A percentile compares a stretch with the other conserved stretches of the same genome.
Evolutionary conservation across 306 rosid genomes (phyloP).

Genomic region (Vachellia pachyceras): DNA sequence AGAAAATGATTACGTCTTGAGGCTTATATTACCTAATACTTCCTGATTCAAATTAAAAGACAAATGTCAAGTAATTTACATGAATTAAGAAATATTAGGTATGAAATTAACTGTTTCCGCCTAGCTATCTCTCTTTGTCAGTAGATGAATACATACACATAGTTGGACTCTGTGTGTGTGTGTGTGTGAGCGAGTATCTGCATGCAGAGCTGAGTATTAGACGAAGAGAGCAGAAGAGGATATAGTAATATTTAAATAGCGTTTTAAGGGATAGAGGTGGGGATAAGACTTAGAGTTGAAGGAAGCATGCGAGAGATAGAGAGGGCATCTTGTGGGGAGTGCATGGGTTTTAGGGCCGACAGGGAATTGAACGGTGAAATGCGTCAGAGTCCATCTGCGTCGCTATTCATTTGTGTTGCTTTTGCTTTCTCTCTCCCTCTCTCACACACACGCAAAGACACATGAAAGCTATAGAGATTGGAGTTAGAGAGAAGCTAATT

Average conservation of each 20-base stretch:
- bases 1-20: too few species aligned
- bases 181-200: too few species aligned
- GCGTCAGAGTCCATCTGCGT: neutral
- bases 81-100: too few species aligned
- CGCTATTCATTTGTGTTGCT: neutral
- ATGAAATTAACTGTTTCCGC: too few species aligned
- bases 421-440: too few species aligned
- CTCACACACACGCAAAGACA: neutral
- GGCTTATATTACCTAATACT: too few species aligned
- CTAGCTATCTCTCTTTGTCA: too few species aligned
- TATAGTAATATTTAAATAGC: neutral
- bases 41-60: too few species aligned
- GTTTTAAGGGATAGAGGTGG: neutral
- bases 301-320: neutral
- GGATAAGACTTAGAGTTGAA: neutral
- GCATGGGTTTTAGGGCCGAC: conserved; percentile 20
- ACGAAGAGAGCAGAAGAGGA: neutral
- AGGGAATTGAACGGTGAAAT: neutral
- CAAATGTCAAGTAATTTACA: too few species aligned
- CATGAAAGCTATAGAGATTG: neutral
- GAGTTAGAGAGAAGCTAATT: neutral
- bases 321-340: neutral
- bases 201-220: too few species aligned
- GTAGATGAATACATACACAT: too few species aligned
- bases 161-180: too few species aligned